Percentiles rank a stretch among this genome's conserved stretches.
phyloP scores from a whole-genome alignment of 2,329 filamentous ascomycete species.

The Fusarium mundagurra region DNA sequence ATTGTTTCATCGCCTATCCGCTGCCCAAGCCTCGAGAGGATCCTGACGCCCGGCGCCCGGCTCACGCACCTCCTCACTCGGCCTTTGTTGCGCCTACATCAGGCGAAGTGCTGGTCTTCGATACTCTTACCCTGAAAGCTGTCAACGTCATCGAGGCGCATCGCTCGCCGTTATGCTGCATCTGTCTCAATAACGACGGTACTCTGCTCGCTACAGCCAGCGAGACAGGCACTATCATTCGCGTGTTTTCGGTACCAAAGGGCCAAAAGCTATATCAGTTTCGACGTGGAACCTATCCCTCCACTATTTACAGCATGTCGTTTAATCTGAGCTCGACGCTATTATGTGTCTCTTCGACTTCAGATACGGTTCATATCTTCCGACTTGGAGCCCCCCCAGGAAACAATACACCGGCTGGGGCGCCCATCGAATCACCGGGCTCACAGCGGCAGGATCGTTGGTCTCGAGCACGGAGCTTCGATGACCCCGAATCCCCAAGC shows the following conservation, averaged over 20 bases:
- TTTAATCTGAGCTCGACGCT: conserved; percentile 96
- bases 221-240: conserved; percentile 96
- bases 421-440: conserved; percentile 51
- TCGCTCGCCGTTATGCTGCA: conserved; percentile 87
- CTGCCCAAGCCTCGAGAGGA: conserved; percentile 78
- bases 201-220: conserved; percentile 93
- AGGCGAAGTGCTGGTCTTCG: conserved; percentile 92
- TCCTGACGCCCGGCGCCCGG: conserved; percentile 67
- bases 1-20: conserved; percentile 95
- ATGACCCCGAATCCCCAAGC: conserved; percentile 53
- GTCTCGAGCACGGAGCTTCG: conserved; percentile 62
- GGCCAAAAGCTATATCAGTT: conserved; percentile 97
- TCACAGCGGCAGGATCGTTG: conserved; percentile 62
- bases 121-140: conserved; percentile 87
- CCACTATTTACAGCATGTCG: conserved; percentile 97
- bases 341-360: conserved; percentile 93
- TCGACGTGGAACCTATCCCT: conserved; percentile 92
- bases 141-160: conserved; percentile 97
- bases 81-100: conserved; percentile 85
- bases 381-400: conserved; percentile 69
- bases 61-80: conserved; percentile 84
- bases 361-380: conserved; percentile 97
- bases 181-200: conserved; percentile 91
- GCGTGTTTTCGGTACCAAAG: conserved; percentile 91
- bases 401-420: conserved; percentile 48